Evolutionary conservation across 441 rosid species (phyloP).

Genomic region (Populus tomentosa): DNA sequence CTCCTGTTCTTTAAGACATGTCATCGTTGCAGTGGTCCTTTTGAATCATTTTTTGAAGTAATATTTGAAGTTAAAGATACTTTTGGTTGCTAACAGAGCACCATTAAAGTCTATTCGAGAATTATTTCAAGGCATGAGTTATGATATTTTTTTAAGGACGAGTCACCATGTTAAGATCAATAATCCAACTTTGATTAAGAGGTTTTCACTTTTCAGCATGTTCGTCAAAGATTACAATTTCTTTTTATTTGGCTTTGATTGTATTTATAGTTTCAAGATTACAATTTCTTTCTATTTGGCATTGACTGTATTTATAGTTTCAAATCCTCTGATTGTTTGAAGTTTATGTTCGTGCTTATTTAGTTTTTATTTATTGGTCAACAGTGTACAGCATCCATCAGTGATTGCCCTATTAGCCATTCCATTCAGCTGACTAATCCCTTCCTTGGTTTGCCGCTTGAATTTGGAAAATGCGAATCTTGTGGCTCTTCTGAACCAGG

Average conservation of each 20-base stretch:
- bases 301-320: not conserved
- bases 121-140: not conserved
- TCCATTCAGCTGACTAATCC: slow-evolving; percentile 77
- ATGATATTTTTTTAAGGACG: not conserved
- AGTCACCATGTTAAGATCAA: too few relatives aligned
- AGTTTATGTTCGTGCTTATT: not conserved
- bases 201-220: not conserved
- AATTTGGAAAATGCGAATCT: slow-evolving; percentile 88
- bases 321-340: not conserved
- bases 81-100: not conserved
- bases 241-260: not conserved
- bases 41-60: not conserved
- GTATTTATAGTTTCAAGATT: not conserved
- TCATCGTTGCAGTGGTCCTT: not conserved
- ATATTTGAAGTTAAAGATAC: not conserved
- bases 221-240: not conserved
- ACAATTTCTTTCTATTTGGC: not conserved
- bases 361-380: slow-evolving; percentile 2
- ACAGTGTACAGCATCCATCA: slow-evolving; percentile 71
- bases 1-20: not conserved
- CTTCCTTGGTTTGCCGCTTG: slow-evolving; percentile 90
- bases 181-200: not conserved
- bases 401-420: slow-evolving; percentile 67
- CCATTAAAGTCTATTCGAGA: not conserved
- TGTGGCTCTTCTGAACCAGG: slow-evolving; percentile 87